Evolutionary conservation across 148 eudicot genomes (phyloP).

Genomic region (Gaultheria prostrata): DNA sequence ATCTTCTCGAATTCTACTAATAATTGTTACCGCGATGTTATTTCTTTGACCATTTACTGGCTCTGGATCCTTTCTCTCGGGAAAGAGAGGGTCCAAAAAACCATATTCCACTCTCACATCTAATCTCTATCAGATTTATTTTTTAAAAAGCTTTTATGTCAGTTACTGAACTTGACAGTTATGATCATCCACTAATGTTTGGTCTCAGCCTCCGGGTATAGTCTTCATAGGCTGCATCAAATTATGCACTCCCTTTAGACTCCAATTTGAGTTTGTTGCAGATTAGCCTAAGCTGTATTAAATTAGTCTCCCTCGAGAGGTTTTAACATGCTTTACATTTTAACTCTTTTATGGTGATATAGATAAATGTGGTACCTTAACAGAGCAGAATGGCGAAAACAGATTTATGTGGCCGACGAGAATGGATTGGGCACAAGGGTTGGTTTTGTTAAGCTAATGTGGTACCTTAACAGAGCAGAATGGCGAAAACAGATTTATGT

Average conservation of each 20-base stretch:
- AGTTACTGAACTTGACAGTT: not conserved
- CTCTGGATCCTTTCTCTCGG: not conserved
- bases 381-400: not conserved
- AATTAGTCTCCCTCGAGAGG: not conserved
- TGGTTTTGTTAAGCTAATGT: not conserved
- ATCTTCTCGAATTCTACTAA: not conserved
- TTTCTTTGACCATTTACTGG: not conserved
- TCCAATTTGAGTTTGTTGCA: not conserved
- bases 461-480: not conserved
- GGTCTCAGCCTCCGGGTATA: not conserved
- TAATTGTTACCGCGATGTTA: not conserved
- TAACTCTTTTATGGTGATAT: not conserved
- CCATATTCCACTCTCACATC: not conserved
- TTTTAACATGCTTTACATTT: not conserved
- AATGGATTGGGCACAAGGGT: not conserved
- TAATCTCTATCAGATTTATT: not conserved
- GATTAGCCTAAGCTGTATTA: not conserved
- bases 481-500: not conserved
- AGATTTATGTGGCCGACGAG: not conserved
- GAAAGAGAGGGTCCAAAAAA: too few species aligned
- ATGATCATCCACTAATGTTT: not conserved
- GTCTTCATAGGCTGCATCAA: not conserved
- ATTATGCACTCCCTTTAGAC: not conserved
- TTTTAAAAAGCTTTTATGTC: not conserved
- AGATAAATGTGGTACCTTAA: not conserved